Evolutionary conservation across 345 rosid genomes (phyloP), one percentile per base, ranked within the genome.

Genomic region (Odontarrhena argentea): DNA sequence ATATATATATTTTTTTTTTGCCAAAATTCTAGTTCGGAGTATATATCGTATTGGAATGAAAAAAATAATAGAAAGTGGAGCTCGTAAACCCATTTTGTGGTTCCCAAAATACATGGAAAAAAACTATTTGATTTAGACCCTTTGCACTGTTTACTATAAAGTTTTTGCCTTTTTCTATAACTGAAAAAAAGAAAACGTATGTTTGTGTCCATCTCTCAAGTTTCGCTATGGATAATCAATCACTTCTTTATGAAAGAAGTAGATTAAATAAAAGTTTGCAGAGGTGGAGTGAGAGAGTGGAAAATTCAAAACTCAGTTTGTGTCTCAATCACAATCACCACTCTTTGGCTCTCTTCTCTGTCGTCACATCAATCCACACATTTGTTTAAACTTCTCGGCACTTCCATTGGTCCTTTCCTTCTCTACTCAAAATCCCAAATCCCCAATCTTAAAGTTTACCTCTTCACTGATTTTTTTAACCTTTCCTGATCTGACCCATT

Each of bases 321-420:
- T 58, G 43, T 65, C 58, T 64, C 28, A 18, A 18, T 18, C 22
- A 18, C 22, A 18, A 18, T 63, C 58, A 5, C 28, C 75, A 53
- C 26, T 55, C 70, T 38, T 50, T 7, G 28, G 13, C 59, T 51
- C 52, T 15, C 13, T 14, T 52, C 57, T 63, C 65, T 50, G 26
- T 57, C 47, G 71, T 72, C 76, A 57, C 76, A 72, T 72, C 60
- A 72, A 65, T 72, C 69, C 76, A 65, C 61, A 72, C 53, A 9
- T 11, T 14, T 7, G 28, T 38, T 46, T 40, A 28, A 56, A 64
- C 8, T 47, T 72, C 60, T 34, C 66, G 58, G 41, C 58, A 71
- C 15, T 42, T 22, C 25, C 15, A 40, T 72, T 64, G 65, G 46
- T 72, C 48, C 30, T 11, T 68, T 48, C 65, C 14, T 68, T 48